Percentiles rank a stretch among this genome's conserved stretches.
phyloP scores from a whole-genome alignment of 371 early-diverging fungal species.

The Mucor circinelloides region DNA sequence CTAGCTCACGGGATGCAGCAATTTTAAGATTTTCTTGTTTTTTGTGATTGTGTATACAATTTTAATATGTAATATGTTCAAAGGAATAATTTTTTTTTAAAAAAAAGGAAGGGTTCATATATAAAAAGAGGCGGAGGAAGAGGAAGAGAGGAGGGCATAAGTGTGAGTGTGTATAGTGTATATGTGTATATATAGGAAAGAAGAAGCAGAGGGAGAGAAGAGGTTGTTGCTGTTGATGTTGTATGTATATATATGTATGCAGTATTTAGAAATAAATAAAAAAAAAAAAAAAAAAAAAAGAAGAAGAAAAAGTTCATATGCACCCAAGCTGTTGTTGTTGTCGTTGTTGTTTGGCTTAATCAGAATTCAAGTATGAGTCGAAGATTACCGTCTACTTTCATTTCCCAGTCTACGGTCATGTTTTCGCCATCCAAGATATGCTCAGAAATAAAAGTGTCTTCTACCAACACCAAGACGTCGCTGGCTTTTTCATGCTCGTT shows the following conservation, averaged over 20 bases:
- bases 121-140: neutral
- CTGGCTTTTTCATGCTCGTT: neutral
- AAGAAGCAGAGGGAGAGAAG: neutral
- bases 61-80: neutral
- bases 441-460: constrained; percentile 26
- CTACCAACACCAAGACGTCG: constrained; percentile 24
- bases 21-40: neutral
- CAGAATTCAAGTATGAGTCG: constrained; percentile 26
- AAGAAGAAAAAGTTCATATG: constrained; percentile 4
- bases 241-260: neutral
- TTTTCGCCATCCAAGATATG: constrained; percentile 18
- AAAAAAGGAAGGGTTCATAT: neutral
- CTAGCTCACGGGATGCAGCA: neutral
- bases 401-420: constrained; percentile 24
- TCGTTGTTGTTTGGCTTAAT: neutral
- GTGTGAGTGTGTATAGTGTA: neutral
- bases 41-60: neutral
- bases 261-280: neutral
- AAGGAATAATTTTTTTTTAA: neutral
- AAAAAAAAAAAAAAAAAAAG: neutral
- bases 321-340: neutral
- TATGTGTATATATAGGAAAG: neutral
- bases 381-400: constrained; percentile 21
- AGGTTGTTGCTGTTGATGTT: neutral
- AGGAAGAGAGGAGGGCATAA: neutral